A percentile compares a stretch with the other conserved stretches of the same genome.
Conservation (phyloP, 75 land plant species). For the Selaginella tamariscina region DNA sequence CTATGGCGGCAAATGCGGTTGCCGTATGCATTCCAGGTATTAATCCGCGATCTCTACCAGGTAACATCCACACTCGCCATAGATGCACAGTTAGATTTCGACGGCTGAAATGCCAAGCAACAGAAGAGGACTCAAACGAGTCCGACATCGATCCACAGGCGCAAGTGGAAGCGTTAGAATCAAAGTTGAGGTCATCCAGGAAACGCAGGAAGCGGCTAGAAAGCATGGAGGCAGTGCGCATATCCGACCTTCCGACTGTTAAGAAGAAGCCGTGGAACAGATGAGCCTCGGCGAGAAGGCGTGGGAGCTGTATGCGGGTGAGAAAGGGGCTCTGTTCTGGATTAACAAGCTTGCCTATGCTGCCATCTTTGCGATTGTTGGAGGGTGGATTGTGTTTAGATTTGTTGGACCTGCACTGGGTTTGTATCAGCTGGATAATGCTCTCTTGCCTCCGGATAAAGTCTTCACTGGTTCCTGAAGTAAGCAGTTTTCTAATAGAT, state of each 20-base stretch:
- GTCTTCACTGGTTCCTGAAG: too few species aligned
- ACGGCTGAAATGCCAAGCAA: too few species aligned
- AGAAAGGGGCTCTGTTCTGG: slow-evolving; percentile 88
- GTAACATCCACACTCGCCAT: too few species aligned
- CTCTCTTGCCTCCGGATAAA: slow-evolving; percentile 45
- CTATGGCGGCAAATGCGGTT: background rate
- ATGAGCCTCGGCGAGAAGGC: slow-evolving; percentile 72
- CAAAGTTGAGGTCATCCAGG: slow-evolving; percentile 8
- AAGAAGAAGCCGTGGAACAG: slow-evolving; percentile 49
- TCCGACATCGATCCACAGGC: slow-evolving; percentile 12
- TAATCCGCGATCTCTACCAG: too few species aligned
- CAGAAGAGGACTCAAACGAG: too few species aligned
- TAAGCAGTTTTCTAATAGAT: too few species aligned
- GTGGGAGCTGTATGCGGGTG: slow-evolving; percentile 68
- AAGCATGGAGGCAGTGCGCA: background rate
- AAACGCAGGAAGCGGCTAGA: slow-evolving; percentile 9
- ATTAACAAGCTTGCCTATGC: slow-evolving; percentile 95
- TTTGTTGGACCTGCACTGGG: slow-evolving; percentile 87
- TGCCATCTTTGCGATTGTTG: slow-evolving; percentile 64
- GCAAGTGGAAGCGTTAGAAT: slow-evolving; percentile 19
- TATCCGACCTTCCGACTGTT: slow-evolving; percentile 5
- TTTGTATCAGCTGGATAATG: slow-evolving; percentile 61
- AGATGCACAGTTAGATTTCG: too few species aligned
- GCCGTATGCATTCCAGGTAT: background rate
- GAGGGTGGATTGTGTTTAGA: slow-evolving; percentile 88